Evolutionary conservation across 2,329 filamentous ascomycete genomes (phyloP), one percentile per base, ranked within the genome.

Genomic region (Geosmithia putterillii): DNA sequence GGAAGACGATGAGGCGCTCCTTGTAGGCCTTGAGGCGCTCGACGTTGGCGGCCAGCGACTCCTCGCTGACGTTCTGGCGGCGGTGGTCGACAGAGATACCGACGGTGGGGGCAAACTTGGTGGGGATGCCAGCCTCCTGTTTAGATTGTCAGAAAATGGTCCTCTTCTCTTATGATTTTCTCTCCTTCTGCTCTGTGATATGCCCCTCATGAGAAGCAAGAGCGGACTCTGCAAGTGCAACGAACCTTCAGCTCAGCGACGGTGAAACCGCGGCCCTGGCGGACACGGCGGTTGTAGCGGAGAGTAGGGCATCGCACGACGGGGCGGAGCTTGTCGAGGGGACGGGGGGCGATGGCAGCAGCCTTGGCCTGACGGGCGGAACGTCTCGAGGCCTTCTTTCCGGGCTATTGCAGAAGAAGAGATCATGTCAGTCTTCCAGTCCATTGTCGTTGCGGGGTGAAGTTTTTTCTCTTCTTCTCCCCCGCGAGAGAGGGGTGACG

Each of bases 231-330:
- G n/a, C n/a, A n/a, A n/a, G n/a, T n/a, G n/a, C n/a, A n/a, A n/a
- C n/a, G n/a, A n/a, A 95, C 90, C 89, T 98, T 98, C 67, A 98
- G 79, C 81, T 98, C 92, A 73, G 82, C 77, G 57, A 96, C 77
- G 59, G 90, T 87, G 84, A 98, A 98, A 68, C 92, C 92, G 77
- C 92, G 88, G 70, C 92, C 92, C 64, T 87, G 81, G 67, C 92
- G 84, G 65, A 94, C 85, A 67, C 88, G 88, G 67, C 92, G 89
- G 86, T 98, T 98, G 81, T 98, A 94, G 80, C 94, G 95, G 77
- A 95, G 72, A 61, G 86, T 90, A 65, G 92, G 90, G 83, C 90
- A 96, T 76, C 89, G 86, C 59, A 98, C 90, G 70, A 96, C 74
- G 56, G 92, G 92, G 67, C 89, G 83, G 66, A 98, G 80, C 73